These are phyloP conservation scores for Eragrostis nindensis DNA, from an alignment of 176 grass and related monocot species.

Conservation along the genomic window DNA sequence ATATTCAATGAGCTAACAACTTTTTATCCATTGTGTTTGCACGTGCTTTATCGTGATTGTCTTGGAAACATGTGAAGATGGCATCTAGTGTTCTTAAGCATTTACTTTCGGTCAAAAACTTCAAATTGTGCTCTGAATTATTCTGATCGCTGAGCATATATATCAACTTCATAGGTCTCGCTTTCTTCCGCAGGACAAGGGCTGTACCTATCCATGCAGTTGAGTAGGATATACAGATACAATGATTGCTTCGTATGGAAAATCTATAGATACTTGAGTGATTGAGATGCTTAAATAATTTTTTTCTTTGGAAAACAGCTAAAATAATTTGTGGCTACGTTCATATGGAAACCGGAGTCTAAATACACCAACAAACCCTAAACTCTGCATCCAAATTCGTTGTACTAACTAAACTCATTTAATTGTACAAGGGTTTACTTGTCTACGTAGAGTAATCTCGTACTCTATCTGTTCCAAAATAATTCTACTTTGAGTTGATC, in stretches of 20 bases:
- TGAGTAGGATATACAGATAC: conserved; percentile 5
- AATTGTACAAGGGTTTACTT: no score
- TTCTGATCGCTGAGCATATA: not conserved
- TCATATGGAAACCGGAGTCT: no score
- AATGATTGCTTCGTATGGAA: conserved; percentile 18
- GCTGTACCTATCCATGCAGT: not conserved
- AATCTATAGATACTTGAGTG: not conserved
- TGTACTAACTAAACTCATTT: no score
- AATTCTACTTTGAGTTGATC: no score
- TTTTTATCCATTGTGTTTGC: conserved; percentile 4
- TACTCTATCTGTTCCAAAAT: no score
- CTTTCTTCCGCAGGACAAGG: conserved; percentile 5
- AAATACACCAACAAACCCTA: no score
- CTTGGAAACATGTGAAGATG: not conserved
- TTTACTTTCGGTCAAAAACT: not conserved
- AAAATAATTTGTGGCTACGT: not conserved
- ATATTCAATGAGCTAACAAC: not conserved
- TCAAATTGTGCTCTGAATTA: not conserved
- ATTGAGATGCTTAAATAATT: not conserved
- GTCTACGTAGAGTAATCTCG: no score
- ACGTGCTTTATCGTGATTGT: conserved; percentile 10
- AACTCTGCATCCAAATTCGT: no score
- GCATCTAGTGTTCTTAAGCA: not conserved
- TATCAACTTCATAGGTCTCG: not conserved
- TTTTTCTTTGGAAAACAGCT: no score